Evolutionary conservation across 805 yeast genomes (phyloP), one percentile per base, ranked within the genome.

Genomic region (Candida patagonica): DNA sequence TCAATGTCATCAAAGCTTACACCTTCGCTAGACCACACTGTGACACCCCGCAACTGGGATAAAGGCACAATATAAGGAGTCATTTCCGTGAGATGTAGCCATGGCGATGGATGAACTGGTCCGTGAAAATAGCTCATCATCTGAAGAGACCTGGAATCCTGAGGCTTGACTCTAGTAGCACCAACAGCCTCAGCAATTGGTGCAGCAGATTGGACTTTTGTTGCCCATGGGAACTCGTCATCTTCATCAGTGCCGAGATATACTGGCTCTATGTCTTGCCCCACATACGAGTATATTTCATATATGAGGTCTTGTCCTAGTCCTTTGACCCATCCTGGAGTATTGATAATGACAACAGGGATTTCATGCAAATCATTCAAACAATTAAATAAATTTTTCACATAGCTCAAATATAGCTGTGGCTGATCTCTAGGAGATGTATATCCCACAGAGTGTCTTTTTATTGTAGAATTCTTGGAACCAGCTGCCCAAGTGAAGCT

Each of bases 281-380:
- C 37, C 12, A 73, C 56, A 7, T 56, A 43, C 0, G 50, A 44
- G 38, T 49, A 35, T 2, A 81, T 59, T 21, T 67, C 61, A 12
- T 59, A 64, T n/a, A 83, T 63, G 6, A 87, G 60, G 35, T 76
- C 79, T 12, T 78, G 66, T 0, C 96, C 96, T 46, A 75, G 76
- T 0, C 96, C 96, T 57, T 82, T 83, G 23, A 86, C 73, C 95
- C 95, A 87, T 0, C 95, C 95, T 0, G 96, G 89, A 1, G 88
- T 74, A 51, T 87, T 87, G 3, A 88, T 68, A 1, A 87, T 56
- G 2, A 86, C 59, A 12, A 63, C 70, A 9, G 41, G 13, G 21
- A 12, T 12, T 19, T 26, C 38, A n/a, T 22, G 12, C 16, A 42
- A 13, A 61, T 30, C 61, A 42, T 26, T 45, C 26, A 55, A 30